Evolutionary conservation across 1,284 basidiomycete species (phyloP).

Genomic region (Sutorius eximius): DNA sequence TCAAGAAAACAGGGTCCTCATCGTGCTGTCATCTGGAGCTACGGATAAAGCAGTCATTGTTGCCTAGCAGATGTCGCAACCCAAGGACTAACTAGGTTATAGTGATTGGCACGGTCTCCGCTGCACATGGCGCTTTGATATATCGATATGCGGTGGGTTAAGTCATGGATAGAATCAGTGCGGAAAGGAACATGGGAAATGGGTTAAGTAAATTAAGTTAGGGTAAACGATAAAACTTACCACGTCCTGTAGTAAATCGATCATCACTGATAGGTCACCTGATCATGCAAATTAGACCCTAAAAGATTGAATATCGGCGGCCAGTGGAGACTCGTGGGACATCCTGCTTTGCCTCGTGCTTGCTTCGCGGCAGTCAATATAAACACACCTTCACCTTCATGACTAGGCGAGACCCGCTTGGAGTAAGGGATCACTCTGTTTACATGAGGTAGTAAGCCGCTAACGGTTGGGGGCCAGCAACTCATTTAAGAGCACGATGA

Average conservation of each 20-base stretch:
- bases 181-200: background rate
- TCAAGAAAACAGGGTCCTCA: no score
- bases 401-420: background rate
- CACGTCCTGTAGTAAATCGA: background rate
- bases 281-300: background rate
- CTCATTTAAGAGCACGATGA: background rate
- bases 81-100: slow-evolving; percentile 9
- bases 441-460: background rate
- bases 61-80: no score
- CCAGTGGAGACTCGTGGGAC: background rate
- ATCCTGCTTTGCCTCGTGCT: background rate
- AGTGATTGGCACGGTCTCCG: background rate
- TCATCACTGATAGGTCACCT: background rate
- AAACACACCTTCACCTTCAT: background rate
- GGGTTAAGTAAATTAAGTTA: background rate
- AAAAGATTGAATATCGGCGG: background rate
- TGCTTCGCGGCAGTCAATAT: background rate
- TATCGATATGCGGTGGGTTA: background rate
- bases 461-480: background rate
- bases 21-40: no score
- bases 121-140: background rate
- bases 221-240: no score
- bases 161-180: background rate
- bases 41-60: no score
- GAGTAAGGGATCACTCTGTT: background rate